These are phyloP conservation scores for Aspergillus cristatus DNA, from an alignment of 495 filamentous ascomycete genomes.

Conservation along the genomic window DNA sequence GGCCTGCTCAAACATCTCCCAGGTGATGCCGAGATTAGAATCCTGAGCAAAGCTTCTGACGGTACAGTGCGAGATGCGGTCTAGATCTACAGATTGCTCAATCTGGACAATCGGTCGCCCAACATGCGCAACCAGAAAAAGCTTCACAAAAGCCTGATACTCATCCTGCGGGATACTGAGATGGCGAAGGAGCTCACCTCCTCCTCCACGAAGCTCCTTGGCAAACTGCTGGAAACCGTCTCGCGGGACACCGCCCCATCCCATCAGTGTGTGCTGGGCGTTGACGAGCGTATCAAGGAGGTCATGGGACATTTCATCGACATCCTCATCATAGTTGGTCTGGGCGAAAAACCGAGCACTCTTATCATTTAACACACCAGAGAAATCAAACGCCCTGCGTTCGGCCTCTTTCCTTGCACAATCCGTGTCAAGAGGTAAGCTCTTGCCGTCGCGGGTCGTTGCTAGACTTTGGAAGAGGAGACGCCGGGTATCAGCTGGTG, in stretches of 20 bases:
- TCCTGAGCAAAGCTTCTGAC: background rate
- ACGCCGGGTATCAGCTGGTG: conserved; percentile 9
- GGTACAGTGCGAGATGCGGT: background rate
- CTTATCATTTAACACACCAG: background rate
- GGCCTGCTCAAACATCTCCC: conserved; percentile 1
- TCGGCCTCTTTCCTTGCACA: background rate
- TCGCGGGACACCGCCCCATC: background rate
- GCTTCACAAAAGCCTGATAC: background rate
- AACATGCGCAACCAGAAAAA: background rate
- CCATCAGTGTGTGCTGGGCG: no score
- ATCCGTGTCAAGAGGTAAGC: background rate
- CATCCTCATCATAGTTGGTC: conserved; percentile 1
- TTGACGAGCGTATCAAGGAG: background rate
- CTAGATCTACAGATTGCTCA: background rate
- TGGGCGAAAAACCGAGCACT: no score
- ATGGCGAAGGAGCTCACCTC: background rate
- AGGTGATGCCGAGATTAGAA: background rate
- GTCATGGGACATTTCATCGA: conserved; percentile 1
- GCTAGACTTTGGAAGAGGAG: conserved; percentile 20
- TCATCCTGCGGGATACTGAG: conserved; percentile 1
- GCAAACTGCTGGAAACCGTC: background rate
- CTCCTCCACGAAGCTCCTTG: background rate
- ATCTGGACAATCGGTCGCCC: background rate
- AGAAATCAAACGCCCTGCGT: conserved; percentile 1
- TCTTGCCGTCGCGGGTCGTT: background rate